Evolutionary conservation across 2,329 filamentous ascomycete genomes (phyloP).

Genomic region (Penicillium sp.): DNA sequence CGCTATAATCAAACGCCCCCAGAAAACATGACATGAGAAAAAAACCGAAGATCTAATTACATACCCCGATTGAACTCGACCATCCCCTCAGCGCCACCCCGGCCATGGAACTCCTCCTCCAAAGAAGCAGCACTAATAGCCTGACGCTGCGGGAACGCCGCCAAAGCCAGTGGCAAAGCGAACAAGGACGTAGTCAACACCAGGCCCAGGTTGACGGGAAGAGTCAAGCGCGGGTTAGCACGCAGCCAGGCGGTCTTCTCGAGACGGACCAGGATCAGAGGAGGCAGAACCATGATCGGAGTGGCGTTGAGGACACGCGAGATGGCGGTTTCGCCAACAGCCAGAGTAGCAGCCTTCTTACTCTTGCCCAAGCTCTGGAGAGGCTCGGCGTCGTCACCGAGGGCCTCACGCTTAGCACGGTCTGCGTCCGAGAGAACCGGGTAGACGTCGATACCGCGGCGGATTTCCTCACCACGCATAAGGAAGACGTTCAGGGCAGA

Average conservation of each 20-base stretch:
- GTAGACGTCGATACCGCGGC: conserved; percentile 88
- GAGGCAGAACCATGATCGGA: conserved; percentile 95
- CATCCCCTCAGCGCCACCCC: conserved; percentile 75
- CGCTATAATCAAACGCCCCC: conserved; percentile 4
- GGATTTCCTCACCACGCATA: conserved; percentile 96
- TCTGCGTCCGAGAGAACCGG: conserved; percentile 75
- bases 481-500: conserved; percentile 94
- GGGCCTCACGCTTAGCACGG: conserved; percentile 65
- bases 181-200: conserved; percentile 86
- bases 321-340: conserved; percentile 89
- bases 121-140: conserved; percentile 73
- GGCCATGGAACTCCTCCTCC: conserved; percentile 83
- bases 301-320: conserved; percentile 91
- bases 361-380: conserved; percentile 79
- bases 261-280: conserved; percentile 79
- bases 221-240: conserved; percentile 72
- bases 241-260: conserved; percentile 84
- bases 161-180: conserved; percentile 85
- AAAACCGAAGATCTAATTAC: conserved; percentile 47
- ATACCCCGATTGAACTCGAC: conserved; percentile 98
- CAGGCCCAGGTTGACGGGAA: conserved; percentile 82
- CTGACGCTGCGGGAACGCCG: conserved; percentile 90
- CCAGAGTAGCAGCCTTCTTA: conserved; percentile 82
- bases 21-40: neutral
- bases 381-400: conserved; percentile 58